Percentiles rank a stretch among this genome's conserved stretches.
Conservation (phyloP, 176 grass and related monocot species). For the Elymus sibiricus region DNA sequence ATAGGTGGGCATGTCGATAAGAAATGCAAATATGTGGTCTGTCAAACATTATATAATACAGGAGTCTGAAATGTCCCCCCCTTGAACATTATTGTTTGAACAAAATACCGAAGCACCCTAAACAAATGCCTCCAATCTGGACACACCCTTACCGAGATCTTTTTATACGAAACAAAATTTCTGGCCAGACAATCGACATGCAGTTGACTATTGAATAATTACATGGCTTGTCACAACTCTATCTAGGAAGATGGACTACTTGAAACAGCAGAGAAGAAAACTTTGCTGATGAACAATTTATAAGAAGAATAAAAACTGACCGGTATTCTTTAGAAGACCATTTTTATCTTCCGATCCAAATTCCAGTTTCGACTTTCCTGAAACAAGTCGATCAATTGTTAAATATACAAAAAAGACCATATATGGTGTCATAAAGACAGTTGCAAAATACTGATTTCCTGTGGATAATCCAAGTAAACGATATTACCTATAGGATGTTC, state of each 20-base stretch:
- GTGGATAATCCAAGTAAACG: not conserved
- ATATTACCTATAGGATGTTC: constrained; percentile 82
- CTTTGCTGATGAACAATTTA: not conserved
- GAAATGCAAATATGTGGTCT: too few relatives aligned
- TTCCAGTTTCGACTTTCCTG: constrained; percentile 65
- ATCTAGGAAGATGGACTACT: constrained; percentile 1
- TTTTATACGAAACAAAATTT: not conserved
- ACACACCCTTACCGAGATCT: not conserved
- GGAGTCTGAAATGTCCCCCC: too few relatives aligned
- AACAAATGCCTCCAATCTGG: not conserved
- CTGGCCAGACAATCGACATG: not conserved
- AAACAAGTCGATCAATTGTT: constrained; percentile 29
- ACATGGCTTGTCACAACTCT: not conserved
- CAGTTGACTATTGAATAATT: not conserved
- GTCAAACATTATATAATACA: too few relatives aligned
- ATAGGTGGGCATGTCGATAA: too few relatives aligned
- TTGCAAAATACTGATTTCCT: not conserved
- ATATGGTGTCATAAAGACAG: not conserved
- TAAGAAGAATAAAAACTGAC: too few relatives aligned
- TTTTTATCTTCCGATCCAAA: constrained; percentile 86
- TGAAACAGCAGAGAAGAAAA: not conserved
- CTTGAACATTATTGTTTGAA: not conserved
- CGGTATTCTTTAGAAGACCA: not conserved
- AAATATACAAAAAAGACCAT: constrained; percentile 6
- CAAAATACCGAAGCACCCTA: not conserved